Conservation (phyloP, 208 protist species). For the Phytomonas francai region DNA sequence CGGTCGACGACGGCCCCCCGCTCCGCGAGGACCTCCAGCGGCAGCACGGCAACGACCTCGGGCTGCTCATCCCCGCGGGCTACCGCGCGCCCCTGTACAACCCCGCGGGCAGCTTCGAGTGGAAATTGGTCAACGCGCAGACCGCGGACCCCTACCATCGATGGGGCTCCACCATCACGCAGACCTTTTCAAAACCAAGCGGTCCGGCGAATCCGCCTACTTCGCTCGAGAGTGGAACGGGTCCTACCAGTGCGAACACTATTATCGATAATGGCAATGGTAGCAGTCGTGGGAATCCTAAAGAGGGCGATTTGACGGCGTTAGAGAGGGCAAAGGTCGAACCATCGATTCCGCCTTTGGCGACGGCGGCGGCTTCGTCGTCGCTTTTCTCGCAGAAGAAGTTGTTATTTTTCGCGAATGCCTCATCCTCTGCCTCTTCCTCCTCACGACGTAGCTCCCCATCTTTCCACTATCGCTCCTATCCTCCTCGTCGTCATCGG, state of each 20-base stretch:
- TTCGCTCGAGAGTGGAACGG: neutral
- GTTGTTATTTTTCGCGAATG: too few relatives aligned
- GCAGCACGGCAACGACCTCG: constrained; percentile 36
- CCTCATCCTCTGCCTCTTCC: too few relatives aligned
- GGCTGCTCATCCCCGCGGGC: constrained; percentile 24
- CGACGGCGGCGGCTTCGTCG: neutral
- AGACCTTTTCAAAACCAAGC: neutral
- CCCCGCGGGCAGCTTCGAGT: neutral
- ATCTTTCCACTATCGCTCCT: neutral
- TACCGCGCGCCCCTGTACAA: constrained; percentile 34
- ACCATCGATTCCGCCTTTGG: neutral
- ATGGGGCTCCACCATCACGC: constrained; percentile 24
- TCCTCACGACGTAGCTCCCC: neutral
- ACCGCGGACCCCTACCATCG: constrained; percentile 39
- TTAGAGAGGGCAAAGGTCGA: neutral
- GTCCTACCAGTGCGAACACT: neutral
- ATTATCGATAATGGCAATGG: constrained; percentile 7
- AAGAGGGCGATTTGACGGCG: neutral
- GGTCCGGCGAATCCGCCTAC: neutral
- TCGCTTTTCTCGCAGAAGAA: neutral
- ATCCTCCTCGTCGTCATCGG: constrained; percentile 1
- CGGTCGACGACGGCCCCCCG: constrained; percentile 16
- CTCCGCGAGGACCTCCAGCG: constrained; percentile 27
- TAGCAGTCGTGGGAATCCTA: constrained; percentile 2
- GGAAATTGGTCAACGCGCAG: constrained; percentile 7